A percentile compares a stretch with the other conserved stretches of the same genome.
Evolutionary conservation across 2,329 filamentous ascomycete genomes (phyloP).

Genomic region (Fusarium tjaetaba): DNA sequence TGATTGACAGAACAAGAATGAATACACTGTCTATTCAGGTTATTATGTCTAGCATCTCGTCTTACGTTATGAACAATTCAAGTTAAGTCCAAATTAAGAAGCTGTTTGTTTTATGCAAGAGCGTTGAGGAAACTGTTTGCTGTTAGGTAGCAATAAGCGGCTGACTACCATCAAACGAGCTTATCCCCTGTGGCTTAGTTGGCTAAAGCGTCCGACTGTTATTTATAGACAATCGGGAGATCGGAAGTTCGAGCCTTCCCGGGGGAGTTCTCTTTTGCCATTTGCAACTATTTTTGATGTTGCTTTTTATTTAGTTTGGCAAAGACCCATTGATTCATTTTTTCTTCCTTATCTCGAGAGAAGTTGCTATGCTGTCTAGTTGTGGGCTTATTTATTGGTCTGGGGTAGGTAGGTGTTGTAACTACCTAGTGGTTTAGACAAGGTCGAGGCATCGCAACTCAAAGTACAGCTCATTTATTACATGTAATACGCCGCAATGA

Average conservation of each 20-base stretch:
- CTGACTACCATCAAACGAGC: background rate
- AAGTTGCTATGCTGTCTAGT: background rate
- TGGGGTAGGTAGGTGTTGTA: background rate
- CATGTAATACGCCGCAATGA: no score
- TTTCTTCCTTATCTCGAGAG: background rate
- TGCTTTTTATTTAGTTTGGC: background rate
- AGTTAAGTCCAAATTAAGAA: background rate
- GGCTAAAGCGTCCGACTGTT: constrained; percentile 42
- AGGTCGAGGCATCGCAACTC: background rate
- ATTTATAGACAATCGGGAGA: constrained; percentile 44
- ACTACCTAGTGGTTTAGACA: background rate
- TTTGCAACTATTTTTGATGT: accelerated
- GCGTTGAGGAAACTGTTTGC: accelerated
- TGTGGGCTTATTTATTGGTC: background rate
- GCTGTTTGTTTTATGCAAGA: no score
- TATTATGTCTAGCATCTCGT: no score
- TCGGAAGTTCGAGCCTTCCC: constrained; percentile 46
- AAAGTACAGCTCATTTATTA: background rate
- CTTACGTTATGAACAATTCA: no score
- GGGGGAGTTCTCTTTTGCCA: constrained; percentile 32
- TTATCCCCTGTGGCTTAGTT: constrained; percentile 41
- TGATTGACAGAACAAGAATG: no score
- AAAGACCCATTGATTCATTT: no score
- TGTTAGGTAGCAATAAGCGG: accelerated
- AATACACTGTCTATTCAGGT: no score